phyloP scores from a whole-genome alignment of 2,329 filamentous ascomycete genomes.

The Colletotrichum tropicale region DNA sequence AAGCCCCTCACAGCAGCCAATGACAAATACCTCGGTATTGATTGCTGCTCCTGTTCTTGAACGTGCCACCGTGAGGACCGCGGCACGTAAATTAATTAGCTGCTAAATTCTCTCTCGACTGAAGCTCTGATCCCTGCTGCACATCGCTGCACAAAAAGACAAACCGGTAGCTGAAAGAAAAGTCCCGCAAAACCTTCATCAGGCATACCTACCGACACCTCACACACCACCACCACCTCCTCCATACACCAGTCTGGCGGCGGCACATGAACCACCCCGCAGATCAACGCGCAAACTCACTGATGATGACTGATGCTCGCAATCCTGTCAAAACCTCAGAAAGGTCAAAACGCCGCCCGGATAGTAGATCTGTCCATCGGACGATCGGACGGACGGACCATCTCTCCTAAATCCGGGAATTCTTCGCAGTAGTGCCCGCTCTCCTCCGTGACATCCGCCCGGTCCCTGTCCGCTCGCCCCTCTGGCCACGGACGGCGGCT shows the following conservation, averaged over 20 bases:
- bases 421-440: background rate
- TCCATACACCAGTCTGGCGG: background rate
- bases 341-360: background rate
- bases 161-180: background rate
- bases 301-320: background rate
- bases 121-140: background rate
- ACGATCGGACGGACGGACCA: background rate
- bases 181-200: background rate
- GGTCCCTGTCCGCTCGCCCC: slow-evolving; percentile 2
- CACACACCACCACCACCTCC: background rate
- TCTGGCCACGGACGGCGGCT: background rate
- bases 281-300: background rate
- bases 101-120: background rate
- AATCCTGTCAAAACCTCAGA: background rate
- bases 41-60: background rate
- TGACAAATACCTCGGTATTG: background rate
- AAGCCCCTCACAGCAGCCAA: background rate
- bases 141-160: background rate
- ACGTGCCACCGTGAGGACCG: background rate
- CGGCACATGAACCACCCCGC: background rate
- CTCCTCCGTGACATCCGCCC: slow-evolving; percentile 8
- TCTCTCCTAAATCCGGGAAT: background rate
- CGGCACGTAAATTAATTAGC: background rate
- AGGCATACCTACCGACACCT: background rate
- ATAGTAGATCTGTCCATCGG: background rate